Conservation (phyloP, 2,329 filamentous ascomycete species). For the Penicillium capsulatum region DNA sequence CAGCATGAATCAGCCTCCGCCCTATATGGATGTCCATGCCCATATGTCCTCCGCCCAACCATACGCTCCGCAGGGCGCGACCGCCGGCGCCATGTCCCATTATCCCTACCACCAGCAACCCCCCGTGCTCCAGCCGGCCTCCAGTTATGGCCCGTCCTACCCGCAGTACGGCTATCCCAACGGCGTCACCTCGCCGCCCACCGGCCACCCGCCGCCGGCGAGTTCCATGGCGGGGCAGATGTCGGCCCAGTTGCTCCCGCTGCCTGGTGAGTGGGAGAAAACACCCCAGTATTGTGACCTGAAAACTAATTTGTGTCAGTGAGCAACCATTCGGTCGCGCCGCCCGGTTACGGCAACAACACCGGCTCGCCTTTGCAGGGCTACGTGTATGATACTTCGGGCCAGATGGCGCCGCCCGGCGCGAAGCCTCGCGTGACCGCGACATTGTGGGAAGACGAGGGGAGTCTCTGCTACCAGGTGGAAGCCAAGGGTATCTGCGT, state of each 20-base stretch:
- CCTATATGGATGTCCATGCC: constrained; percentile 80
- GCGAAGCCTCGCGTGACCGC: constrained; percentile 97
- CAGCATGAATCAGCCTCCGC: constrained; percentile 75
- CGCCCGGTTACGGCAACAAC: constrained; percentile 39
- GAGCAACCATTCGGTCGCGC: constrained; percentile 31
- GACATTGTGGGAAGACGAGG: constrained; percentile 97
- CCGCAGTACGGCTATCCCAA: constrained; percentile 69
- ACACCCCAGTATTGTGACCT: too few species aligned
- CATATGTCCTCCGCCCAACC: constrained; percentile 76
- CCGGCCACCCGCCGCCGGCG: constrained; percentile 62
- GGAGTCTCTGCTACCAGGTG: constrained; percentile 94
- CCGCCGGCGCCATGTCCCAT: constrained; percentile 67
- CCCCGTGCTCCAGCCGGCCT: constrained; percentile 67
- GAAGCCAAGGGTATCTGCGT: constrained; percentile 96
- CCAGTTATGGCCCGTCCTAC: constrained; percentile 65
- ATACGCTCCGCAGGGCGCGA: constrained; percentile 70
- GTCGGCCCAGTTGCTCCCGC: constrained; percentile 67
- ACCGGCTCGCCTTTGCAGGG: constrained; percentile 43
- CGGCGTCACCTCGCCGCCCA: constrained; percentile 75
- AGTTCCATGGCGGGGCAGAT: constrained; percentile 64
- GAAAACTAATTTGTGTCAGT: too few species aligned
- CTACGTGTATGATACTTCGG: constrained; percentile 72
- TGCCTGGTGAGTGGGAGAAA: constrained; percentile 45
- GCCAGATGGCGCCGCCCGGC: constrained; percentile 83
- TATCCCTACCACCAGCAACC: constrained; percentile 70